Percentiles rank a stretch among this genome's conserved stretches.
Evolutionary conservation across 2,329 filamentous ascomycete genomes (phyloP).

Genomic region (Diaporthe nobilis): DNA sequence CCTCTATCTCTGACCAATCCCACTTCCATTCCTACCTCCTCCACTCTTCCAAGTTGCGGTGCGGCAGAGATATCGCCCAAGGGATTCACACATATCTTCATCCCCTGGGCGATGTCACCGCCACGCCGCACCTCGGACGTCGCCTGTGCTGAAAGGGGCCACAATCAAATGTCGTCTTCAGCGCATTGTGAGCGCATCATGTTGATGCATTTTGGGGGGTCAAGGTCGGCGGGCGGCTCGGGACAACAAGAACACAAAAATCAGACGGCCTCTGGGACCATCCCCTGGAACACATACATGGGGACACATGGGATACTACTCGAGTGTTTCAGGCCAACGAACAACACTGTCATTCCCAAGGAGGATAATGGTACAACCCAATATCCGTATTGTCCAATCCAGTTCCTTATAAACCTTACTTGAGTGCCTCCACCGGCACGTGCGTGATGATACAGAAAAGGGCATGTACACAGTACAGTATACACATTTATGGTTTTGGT

Average conservation of each 20-base stretch:
- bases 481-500: not conserved
- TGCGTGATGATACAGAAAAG: constrained; percentile 6
- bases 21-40: no score
- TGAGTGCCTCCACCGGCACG: not conserved
- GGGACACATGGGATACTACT: not conserved
- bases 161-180: no score
- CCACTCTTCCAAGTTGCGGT: no score
- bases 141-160: no score
- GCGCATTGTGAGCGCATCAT: no score
- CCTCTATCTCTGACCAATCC: no score
- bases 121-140: no score
- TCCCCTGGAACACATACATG: not conserved
- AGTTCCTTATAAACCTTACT: not conserved
- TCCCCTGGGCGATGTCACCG: no score
- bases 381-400: not conserved
- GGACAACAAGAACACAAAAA: not conserved
- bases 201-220: no score
- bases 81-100: no score
- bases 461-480: not conserved
- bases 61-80: no score
- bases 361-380: not conserved
- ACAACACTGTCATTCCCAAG: not conserved
- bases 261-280: not conserved
- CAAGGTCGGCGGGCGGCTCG: no score
- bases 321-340: not conserved